Evolutionary conservation across 352 stramenopile genomes (phyloP), one percentile per base, ranked within the genome.

Genomic region (Globisporangium ultimum): DNA sequence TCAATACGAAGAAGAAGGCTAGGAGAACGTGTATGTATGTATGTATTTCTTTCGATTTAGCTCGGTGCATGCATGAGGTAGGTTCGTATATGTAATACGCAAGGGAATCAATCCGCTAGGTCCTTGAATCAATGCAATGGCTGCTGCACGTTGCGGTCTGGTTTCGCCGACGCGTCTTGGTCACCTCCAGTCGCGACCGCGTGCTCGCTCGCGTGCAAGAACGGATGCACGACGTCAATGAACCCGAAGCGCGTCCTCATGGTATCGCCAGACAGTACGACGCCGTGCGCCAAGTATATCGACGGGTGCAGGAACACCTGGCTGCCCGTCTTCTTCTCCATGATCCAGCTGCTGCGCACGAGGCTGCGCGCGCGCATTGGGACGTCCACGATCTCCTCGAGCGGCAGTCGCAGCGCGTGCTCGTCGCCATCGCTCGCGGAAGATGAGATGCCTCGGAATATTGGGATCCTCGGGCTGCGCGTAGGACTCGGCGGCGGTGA

Each of bases 221-320:
- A 55, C 20, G 78, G 70, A 40, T 84, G 70, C 6, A 80, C 73
- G 32, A 81, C 55, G 36, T 76, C 64, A 9, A 72, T 40, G 47
- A 88, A 88, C 7, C 78, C 78, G 28, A 64, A 64, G 24, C 63
- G 64, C n/a, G 63, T 77, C 24, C 58, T 64, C 51, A 88, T 47
- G 45, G 58, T 74, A 13, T 64, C 52, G 12, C 59, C 50, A 43
- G 70, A 58, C 10, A 72, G 38, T 42, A 55, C 21, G 40, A 71
- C 55, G 7, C 66, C 70, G n/a, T 70, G 54, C 52, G 70, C 66
- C 36, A 74, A 40, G 38, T 61, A 61, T 22, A 74, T 36, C 21
- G 60, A 53, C 13, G 61, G 47, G 10, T 43, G 53, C 12, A 68
- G 52, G 45, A 45, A 58, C 20, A 65, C 68, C 66, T 74, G 61